phyloP scores from a whole-genome alignment of 2,329 filamentous ascomycete species.

The Claviceps sorghi region DNA sequence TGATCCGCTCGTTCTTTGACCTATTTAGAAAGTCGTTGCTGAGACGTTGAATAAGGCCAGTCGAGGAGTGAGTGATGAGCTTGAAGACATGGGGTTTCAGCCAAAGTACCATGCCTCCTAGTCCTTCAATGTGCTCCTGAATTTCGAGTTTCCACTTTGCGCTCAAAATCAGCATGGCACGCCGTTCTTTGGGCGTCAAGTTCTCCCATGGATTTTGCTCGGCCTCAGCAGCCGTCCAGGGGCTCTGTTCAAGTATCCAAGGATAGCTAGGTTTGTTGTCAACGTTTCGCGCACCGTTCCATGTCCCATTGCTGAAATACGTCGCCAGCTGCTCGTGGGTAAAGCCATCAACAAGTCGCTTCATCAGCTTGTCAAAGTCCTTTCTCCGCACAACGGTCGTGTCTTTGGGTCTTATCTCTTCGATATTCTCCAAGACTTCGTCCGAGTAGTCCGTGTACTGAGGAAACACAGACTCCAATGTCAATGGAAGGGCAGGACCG shows the following conservation, averaged over 20 bases:
- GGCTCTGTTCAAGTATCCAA: slow-evolving; percentile 28
- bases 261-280: slow-evolving; percentile 11
- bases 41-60: slow-evolving; percentile 14
- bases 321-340: slow-evolving; percentile 27
- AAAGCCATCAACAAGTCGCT: slow-evolving; percentile 29
- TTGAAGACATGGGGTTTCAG: slow-evolving; percentile 26
- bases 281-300: not conserved
- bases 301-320: slow-evolving; percentile 21
- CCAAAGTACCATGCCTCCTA: slow-evolving; percentile 26
- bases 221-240: slow-evolving; percentile 26
- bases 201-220: slow-evolving; percentile 7
- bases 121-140: slow-evolving; percentile 26
- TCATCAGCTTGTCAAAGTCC: slow-evolving; percentile 27
- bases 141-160: slow-evolving; percentile 36
- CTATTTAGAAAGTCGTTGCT: slow-evolving; percentile 17
- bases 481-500: slow-evolving; percentile 8
- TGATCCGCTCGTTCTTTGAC: slow-evolving; percentile 18
- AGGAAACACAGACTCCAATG: slow-evolving; percentile 19
- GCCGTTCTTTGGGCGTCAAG: slow-evolving; percentile 23
- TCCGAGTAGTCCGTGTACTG: slow-evolving; percentile 13
- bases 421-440: slow-evolving; percentile 30
- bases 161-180: slow-evolving; percentile 30
- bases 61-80: slow-evolving; percentile 22
- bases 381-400: slow-evolving; percentile 21
- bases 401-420: slow-evolving; percentile 31